Evolutionary conservation across 2,329 filamentous ascomycete genomes (phyloP), one percentile per base, ranked within the genome.

Genomic region (Arthrobotrys iridis): DNA sequence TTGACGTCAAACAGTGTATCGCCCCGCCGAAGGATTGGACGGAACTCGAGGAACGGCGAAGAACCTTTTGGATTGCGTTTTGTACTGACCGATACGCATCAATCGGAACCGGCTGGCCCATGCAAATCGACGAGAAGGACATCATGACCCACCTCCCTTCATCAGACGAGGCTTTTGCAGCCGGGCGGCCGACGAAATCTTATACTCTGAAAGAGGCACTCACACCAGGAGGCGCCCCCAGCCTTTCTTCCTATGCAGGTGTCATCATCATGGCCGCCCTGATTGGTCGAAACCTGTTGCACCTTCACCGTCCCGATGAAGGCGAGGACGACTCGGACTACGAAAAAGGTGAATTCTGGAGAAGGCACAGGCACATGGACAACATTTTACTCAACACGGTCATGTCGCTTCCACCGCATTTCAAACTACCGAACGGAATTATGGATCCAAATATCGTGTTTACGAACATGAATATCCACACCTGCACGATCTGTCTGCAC

Each of bases 81-180:
- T 93, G 90, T 79, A 85, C 93, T 77, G 95, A 98, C 80, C 88
- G 95, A 60, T 98, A 97, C 82, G 92, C 93, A 4, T 97, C 93
- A 80, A 95, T 97, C 67, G 95, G 95, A 33, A 98, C 95, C 1
- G 95, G 95, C 4, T 98, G 95, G 95, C 95, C 95, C 0, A 94
- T 98, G 91, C 89, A 88, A 0, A 88, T 98, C 64, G 94, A 98
- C 77, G 95, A 99, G 83, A 88, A 87, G 80, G 95, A 99, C 81
- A 92, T 98, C 78, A 86, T 91, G 83, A 96, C 93, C 22, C 91
- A 93, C 78, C 85, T 99, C 24, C 95, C 95, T 1, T 84, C 90
- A 1, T 90, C 90, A 0, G 94, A 98, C 72, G 91, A 96, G 58
- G 90, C 93, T 0, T 99, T 92, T 80, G 87, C 93, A 18, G 89